These are phyloP conservation scores for Perkinsus olseni DNA, from an alignment of 169 alveolate species.

Conservation along the genomic window DNA sequence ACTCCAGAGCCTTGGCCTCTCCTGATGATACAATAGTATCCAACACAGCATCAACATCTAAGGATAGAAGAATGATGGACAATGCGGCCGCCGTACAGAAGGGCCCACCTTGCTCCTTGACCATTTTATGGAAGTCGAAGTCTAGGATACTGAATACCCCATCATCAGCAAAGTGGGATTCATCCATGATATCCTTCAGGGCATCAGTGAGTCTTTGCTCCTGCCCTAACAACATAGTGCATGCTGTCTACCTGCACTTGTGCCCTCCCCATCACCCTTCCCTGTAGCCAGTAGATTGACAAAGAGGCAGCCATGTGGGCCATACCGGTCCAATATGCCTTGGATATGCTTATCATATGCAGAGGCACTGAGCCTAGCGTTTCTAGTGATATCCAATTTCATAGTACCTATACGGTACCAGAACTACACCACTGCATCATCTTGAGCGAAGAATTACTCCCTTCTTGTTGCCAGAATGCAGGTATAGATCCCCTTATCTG, in stretches of 20 bases:
- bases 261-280: not conserved
- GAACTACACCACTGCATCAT: not conserved
- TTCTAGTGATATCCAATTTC: not conserved
- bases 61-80: not conserved
- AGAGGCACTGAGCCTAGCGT: not conserved
- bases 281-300: not conserved
- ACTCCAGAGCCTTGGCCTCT: not conserved
- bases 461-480: conserved; percentile 69
- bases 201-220: not conserved
- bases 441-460: conserved; percentile 11
- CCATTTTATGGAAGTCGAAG: not conserved
- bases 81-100: not conserved
- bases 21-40: not conserved
- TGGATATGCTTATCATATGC: not conserved
- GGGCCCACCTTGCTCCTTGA: not conserved
- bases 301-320: not conserved
- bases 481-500: conserved; percentile 80
- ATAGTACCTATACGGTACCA: not conserved
- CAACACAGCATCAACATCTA: not conserved
- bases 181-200: not conserved
- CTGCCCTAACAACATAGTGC: not conserved
- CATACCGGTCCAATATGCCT: not conserved
- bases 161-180: not conserved
- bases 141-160: not conserved
- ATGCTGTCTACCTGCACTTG: not conserved